Conservation (phyloP, 2,329 filamentous ascomycete genomes). For the Clarireedia homoeocarpa region DNA sequence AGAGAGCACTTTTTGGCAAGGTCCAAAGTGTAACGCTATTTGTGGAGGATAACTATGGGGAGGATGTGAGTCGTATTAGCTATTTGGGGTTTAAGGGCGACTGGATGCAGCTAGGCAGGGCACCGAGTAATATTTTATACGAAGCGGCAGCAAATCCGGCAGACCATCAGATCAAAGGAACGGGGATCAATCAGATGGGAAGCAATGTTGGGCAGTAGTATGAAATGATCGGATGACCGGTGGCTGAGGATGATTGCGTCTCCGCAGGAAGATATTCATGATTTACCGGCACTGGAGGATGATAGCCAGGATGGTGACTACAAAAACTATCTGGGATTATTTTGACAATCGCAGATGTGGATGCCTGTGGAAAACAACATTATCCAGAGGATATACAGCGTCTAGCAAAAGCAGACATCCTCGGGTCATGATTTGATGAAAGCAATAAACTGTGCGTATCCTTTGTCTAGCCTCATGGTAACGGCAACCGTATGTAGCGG, state of each 20-base stretch:
- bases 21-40: conserved; percentile 80
- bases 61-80: conserved; percentile 66
- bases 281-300: background rate
- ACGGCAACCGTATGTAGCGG: no score
- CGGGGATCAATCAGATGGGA: conserved; percentile 46
- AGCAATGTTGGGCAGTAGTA: conserved; percentile 39
- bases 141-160: conserved; percentile 87
- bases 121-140: conserved; percentile 81
- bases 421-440: no score
- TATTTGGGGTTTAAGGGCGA: conserved; percentile 94
- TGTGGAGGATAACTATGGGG: conserved; percentile 83
- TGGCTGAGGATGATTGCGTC: background rate
- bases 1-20: conserved; percentile 79
- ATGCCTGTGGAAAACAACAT: no score
- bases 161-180: conserved; percentile 68
- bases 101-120: conserved; percentile 78
- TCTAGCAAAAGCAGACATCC: no score
- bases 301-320: no score
- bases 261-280: background rate
- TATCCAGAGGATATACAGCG: no score
- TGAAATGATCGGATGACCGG: conserved; percentile 19
- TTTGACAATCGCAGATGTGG: no score
- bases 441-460: no score
- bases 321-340: no score
- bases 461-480: no score